Evolutionary conservation across 139 green algal species (phyloP).

Genomic region (Monoraphidium neglectum): DNA sequence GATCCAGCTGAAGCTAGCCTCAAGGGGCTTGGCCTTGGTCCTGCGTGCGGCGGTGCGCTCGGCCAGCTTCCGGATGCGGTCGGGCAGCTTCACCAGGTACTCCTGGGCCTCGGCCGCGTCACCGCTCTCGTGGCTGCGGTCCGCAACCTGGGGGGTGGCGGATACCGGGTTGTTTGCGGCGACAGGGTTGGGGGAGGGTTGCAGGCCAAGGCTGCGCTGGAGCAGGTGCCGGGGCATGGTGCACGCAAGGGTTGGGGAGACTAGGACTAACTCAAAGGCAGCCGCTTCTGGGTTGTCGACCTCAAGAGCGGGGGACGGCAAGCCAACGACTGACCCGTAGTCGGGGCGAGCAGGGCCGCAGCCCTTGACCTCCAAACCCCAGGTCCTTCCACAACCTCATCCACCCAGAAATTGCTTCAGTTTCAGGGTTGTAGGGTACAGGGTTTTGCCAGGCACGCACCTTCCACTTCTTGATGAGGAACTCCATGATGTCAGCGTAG

Average conservation of each 20-base stretch:
- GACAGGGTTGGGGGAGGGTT: no score
- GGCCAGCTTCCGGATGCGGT: constrained; percentile 85
- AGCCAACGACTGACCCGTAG: no score
- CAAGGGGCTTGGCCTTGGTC: constrained; percentile 54
- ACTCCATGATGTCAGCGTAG: constrained; percentile 96
- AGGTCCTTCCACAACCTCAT: no score
- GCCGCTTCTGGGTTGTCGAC: background rate
- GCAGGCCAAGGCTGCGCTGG: background rate
- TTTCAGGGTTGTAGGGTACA: no score
- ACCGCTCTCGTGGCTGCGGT: constrained; percentile 47
- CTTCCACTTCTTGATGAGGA: constrained; percentile 74
- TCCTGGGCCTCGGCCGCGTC: constrained; percentile 80
- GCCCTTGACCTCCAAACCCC: no score
- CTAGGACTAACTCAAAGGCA: background rate
- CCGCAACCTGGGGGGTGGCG: no score
- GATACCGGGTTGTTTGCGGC: no score
- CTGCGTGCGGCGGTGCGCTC: constrained; percentile 74
- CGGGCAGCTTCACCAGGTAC: constrained; percentile 79
- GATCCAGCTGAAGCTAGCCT: constrained; percentile 85
- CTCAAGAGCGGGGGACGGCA: no score
- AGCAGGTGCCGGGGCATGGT: background rate
- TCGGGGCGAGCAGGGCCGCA: no score
- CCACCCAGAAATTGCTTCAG: no score
- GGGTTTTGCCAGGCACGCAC: constrained; percentile 60
- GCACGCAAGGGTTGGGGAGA: background rate